These are phyloP conservation scores for Penicillium macrosclerotiorum DNA, from an alignment of 495 filamentous ascomycete genomes.

Conservation along the genomic window DNA sequence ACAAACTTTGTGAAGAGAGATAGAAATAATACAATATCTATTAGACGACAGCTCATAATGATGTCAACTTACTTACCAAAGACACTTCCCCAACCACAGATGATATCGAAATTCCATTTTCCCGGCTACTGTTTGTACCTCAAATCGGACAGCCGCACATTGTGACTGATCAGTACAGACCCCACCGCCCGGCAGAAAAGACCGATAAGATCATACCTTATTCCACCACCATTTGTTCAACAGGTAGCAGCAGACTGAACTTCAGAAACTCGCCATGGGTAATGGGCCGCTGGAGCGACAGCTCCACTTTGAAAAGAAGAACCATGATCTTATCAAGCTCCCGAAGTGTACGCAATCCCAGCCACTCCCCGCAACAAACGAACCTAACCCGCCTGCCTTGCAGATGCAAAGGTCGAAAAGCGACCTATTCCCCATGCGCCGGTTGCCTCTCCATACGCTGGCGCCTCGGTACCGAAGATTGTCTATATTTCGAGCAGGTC, in stretches of 20 bases:
- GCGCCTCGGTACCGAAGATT: constrained; percentile 52
- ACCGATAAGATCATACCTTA: no score
- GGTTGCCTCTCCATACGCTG: constrained; percentile 56
- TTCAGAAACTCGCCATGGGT: constrained; percentile 17
- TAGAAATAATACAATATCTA: no score
- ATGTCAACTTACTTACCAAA: no score
- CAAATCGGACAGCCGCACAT: not conserved
- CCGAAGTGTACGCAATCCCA: constrained; percentile 31
- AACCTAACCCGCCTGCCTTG: constrained; percentile 7
- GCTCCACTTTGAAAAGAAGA: constrained; percentile 43
- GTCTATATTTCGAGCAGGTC: constrained; percentile 77
- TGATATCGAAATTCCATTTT: no score
- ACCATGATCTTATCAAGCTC: constrained; percentile 36
- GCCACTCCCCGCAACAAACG: not conserved
- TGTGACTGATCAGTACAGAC: not conserved
- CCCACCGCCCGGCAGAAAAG: constrained; percentile 26
- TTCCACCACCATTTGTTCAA: no score
- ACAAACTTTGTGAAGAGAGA: no score
- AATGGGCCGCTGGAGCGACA: constrained; percentile 27
- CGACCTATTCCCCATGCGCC: constrained; percentile 70
- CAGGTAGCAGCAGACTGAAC: no score
- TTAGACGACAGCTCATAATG: no score
- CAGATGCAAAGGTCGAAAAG: constrained; percentile 54
- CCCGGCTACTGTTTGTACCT: no score
- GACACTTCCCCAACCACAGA: no score